phyloP scores from a whole-genome alignment of 176 grass and related monocot genomes.

The Tuctoria greenei region DNA sequence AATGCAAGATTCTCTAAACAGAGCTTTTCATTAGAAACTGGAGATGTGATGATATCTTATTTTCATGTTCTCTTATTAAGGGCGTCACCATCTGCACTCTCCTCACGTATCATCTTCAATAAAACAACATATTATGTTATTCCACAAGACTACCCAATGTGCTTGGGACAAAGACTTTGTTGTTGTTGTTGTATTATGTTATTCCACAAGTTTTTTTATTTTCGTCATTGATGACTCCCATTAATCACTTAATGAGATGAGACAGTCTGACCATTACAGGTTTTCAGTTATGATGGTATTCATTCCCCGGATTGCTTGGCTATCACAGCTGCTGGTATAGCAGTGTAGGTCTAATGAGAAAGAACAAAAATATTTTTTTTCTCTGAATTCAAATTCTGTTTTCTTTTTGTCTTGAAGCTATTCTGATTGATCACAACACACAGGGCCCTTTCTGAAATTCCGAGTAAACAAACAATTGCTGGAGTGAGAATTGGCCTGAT shows the following conservation, averaged over 20 bases:
- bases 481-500: slow-evolving; percentile 88
- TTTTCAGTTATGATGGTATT: slow-evolving; percentile 97
- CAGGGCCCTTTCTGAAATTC: slow-evolving; percentile 96
- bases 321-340: slow-evolving; percentile 95
- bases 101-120: background rate
- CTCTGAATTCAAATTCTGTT: background rate
- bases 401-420: slow-evolving; percentile 4
- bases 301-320: slow-evolving; percentile 97
- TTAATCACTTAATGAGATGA: slow-evolving; percentile 22
- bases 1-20: background rate
- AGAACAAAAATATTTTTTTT: slow-evolving; percentile 1
- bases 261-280: slow-evolving; percentile 48
- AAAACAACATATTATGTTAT: slow-evolving; percentile 7
- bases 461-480: slow-evolving; percentile 88
- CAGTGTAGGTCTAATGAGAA: slow-evolving; percentile 69
- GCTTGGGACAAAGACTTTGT: too few species aligned
- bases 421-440: slow-evolving; percentile 27
- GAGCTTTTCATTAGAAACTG: background rate
- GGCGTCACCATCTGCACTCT: background rate
- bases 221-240: slow-evolving; percentile 11
- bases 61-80: background rate
- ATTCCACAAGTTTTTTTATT: slow-evolving; percentile 10
- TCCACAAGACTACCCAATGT: too few species aligned
- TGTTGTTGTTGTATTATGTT: too few species aligned
- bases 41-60: background rate